Conservation (phyloP, 2,329 filamentous ascomycete species). For the Xylaria sp. region DNA sequence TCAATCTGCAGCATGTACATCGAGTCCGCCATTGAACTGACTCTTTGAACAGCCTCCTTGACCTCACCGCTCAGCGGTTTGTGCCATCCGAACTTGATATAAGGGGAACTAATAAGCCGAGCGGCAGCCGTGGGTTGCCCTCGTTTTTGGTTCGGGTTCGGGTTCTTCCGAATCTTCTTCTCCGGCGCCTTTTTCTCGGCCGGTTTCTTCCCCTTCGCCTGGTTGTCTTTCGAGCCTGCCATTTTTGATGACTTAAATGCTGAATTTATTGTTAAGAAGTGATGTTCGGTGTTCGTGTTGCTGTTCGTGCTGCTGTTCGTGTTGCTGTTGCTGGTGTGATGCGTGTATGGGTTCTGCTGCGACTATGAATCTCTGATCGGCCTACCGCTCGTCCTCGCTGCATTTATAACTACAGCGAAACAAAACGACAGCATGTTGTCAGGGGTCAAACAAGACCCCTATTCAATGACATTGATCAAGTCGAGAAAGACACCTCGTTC, state of each 20-base stretch:
- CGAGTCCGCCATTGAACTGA: slow-evolving; percentile 34
- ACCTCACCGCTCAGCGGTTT: slow-evolving; percentile 31
- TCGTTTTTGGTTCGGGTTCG: slow-evolving; percentile 20
- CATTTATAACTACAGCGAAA: slow-evolving; percentile 19
- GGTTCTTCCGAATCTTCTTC: slow-evolving; percentile 9
- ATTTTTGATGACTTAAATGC: slow-evolving; percentile 21
- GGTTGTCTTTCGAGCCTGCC: slow-evolving; percentile 1
- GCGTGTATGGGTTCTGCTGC: neutral
- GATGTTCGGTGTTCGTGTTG: neutral
- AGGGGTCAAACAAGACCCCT: slow-evolving; percentile 9
- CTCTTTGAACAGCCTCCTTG: slow-evolving; percentile 28
- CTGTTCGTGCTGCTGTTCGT: neutral
- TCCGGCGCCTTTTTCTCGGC: neutral
- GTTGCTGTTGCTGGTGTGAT: slow-evolving; percentile 1
- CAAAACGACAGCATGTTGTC: slow-evolving; percentile 20
- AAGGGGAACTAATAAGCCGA: slow-evolving; percentile 39
- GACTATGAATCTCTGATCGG: neutral
- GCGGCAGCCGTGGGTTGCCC: slow-evolving; percentile 40
- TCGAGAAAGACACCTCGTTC: slow-evolving; percentile 6
- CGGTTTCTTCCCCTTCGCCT: slow-evolving; percentile 1
- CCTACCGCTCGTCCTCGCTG: neutral
- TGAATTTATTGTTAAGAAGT: neutral
- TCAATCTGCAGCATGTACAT: slow-evolving; percentile 42
- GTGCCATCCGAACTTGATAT: slow-evolving; percentile 44
- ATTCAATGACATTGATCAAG: slow-evolving; percentile 11